Conservation (phyloP, 768 basidiomycete species). For the Cubamyces sp. region DNA sequence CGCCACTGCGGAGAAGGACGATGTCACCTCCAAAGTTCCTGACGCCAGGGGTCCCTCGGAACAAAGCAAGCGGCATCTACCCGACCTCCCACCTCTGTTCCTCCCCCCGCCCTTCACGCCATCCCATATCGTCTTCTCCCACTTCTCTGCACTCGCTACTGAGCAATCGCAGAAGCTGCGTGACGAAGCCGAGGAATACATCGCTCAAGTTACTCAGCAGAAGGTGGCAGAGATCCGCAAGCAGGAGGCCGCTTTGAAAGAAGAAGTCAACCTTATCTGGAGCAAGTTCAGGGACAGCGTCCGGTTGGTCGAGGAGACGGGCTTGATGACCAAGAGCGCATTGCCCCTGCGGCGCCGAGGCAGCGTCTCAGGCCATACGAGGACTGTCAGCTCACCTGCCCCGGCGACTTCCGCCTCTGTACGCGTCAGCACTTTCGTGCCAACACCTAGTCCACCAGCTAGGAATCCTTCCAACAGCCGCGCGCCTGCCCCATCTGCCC, state of each 20-base stretch:
- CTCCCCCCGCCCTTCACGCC: constrained; percentile 79
- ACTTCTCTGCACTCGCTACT: constrained; percentile 62
- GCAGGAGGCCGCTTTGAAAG: constrained; percentile 55
- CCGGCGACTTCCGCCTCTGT: constrained; percentile 31
- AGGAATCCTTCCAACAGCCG: constrained; percentile 22
- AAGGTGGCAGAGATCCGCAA: constrained; percentile 61
- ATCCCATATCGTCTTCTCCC: constrained; percentile 69
- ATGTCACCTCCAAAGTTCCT: constrained; percentile 5
- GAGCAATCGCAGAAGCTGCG: constrained; percentile 59
- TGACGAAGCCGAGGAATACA: constrained; percentile 58
- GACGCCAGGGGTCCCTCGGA: constrained; percentile 32
- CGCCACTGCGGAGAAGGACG: constrained; percentile 8
- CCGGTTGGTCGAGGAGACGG: constrained; percentile 4
- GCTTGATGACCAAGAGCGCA: background rate
- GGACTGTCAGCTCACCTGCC: constrained; percentile 10
- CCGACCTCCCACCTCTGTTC: constrained; percentile 62
- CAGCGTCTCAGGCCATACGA: constrained; percentile 19
- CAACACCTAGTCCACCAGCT: constrained; percentile 46
- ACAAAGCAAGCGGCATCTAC: constrained; percentile 41
- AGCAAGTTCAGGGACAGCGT: constrained; percentile 49
- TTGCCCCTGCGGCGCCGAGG: constrained; percentile 15
- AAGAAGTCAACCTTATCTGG: constrained; percentile 69
- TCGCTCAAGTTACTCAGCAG: constrained; percentile 53
- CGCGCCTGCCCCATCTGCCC: constrained; percentile 48
- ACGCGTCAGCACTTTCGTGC: constrained; percentile 60